A percentile compares a stretch with the other conserved stretches of the same genome.
These are phyloP conservation scores for Cornus suecica DNA, from an alignment of 148 eudicot species.

Conservation along the genomic window DNA sequence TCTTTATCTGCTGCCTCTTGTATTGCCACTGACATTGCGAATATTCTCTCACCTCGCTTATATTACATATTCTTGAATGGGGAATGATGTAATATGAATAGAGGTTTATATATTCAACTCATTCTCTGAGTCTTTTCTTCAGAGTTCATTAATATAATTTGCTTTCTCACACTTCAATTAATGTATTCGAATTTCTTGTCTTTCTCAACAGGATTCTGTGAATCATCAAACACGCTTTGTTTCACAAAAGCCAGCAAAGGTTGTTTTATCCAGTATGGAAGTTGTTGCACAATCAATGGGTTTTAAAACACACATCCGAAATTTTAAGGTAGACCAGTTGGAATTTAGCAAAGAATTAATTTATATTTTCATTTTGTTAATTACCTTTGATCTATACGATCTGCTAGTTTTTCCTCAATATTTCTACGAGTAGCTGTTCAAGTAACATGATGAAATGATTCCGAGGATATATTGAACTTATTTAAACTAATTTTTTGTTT, in stretches of 20 bases:
- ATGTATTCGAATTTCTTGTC: background rate
- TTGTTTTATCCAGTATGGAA: conserved; percentile 88
- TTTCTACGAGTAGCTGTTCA: background rate
- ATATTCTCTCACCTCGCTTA: background rate
- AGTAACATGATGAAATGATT: background rate
- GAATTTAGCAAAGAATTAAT: background rate
- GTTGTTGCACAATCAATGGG: conserved; percentile 99
- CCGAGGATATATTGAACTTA: background rate
- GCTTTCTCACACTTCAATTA: background rate
- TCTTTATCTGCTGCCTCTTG: background rate
- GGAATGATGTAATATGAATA: background rate
- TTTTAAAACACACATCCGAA: conserved; percentile 95
- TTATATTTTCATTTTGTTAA: too few relatives aligned
- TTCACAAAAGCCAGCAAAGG: conserved; percentile 82
- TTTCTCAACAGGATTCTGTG: conserved; percentile 57
- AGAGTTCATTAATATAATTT: too few relatives aligned
- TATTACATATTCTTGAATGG: background rate
- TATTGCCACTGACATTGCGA: background rate
- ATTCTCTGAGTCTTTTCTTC: background rate
- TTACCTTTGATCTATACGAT: too few relatives aligned
- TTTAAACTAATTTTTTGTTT: background rate
- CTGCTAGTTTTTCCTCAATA: background rate
- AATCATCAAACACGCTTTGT: conserved; percentile 88
- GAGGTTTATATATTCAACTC: background rate
- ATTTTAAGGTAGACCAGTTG: conserved; percentile 56